These are phyloP conservation scores for Fusarium siculi DNA, from an alignment of 2,329 filamentous ascomycete species.

Conservation along the genomic window DNA sequence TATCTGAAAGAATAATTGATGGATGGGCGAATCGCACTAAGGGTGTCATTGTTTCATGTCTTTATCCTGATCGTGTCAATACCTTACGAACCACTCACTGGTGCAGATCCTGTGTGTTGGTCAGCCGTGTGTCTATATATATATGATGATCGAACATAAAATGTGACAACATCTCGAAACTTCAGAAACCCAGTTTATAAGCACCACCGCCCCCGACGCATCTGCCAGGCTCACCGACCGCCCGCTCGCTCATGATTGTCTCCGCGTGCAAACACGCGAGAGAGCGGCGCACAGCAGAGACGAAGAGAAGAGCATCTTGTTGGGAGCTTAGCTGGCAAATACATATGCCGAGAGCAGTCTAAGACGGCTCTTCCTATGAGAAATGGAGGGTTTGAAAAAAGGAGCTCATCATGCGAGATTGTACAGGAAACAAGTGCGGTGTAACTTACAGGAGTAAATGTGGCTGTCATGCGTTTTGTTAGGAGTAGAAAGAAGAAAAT, in stretches of 20 bases:
- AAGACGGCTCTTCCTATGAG: conserved; percentile 61
- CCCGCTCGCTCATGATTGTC: conserved; percentile 34
- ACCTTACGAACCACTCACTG: neutral
- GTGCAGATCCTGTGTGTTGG: conserved; percentile 21
- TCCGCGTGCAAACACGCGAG: conserved; percentile 52
- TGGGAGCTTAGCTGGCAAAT: conserved; percentile 37
- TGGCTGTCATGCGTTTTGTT: conserved; percentile 1
- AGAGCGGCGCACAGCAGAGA: conserved; percentile 37
- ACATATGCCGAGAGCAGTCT: conserved; percentile 51
- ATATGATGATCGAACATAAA: neutral
- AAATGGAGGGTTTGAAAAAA: conserved; percentile 52
- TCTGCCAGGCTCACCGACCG: conserved; percentile 43
- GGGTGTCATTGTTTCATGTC: neutral
- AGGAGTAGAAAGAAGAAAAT: conserved; percentile 22
- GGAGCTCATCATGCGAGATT: conserved; percentile 55
- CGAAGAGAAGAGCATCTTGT: conserved; percentile 22
- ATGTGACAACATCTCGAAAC: conserved; percentile 44
- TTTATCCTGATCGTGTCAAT: neutral
- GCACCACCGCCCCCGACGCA: conserved; percentile 55
- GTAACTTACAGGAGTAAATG: conserved; percentile 18
- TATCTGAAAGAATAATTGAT: conserved; percentile 23
- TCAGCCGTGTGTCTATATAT: conserved; percentile 23
- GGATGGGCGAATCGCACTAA: conserved; percentile 22
- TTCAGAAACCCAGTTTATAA: conserved; percentile 60
- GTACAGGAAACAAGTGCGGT: neutral